Conservation (phyloP, 2,329 filamentous ascomycete genomes). For the Capronia coronata region DNA sequence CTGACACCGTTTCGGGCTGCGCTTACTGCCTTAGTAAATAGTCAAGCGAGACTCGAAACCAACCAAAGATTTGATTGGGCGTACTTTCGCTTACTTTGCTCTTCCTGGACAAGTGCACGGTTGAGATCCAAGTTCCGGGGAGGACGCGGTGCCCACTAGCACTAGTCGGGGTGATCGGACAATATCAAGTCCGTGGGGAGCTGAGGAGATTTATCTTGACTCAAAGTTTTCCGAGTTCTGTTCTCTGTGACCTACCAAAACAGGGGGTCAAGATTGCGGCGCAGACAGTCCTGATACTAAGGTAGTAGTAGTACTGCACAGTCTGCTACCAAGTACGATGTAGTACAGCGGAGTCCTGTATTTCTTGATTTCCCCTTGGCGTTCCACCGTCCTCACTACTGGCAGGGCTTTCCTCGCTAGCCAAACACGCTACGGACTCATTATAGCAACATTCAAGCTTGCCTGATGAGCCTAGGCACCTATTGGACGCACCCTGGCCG, state of each 20-base stretch:
- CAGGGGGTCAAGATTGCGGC: conserved; percentile 22
- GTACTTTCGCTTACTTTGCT: neutral
- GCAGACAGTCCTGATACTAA: no score
- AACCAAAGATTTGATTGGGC: conserved; percentile 4
- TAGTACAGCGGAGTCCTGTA: neutral
- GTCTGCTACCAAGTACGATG: no score
- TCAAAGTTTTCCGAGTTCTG: no score
- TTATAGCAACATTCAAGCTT: conserved; percentile 20
- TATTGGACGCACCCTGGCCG: conserved; percentile 2
- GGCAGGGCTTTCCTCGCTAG: neutral
- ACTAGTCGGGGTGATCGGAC: conserved; percentile 17
- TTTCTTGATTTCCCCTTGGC: conserved; percentile 7
- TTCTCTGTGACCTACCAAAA: neutral
- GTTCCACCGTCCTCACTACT: neutral
- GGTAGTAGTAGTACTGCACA: no score
- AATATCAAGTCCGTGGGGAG: conserved; percentile 22
- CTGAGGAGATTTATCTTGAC: no score
- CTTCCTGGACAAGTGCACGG: neutral
- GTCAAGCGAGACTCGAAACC: neutral
- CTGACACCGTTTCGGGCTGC: no score
- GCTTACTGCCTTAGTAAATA: no score
- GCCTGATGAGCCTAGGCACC: neutral
- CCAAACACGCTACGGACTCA: conserved; percentile 23
- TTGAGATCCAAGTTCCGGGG: neutral
- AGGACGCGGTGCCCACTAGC: neutral